A percentile compares a stretch with the other conserved stretches of the same genome.
These are phyloP conservation scores for Hypericum androsaemum DNA, from an alignment of 345 rosid genomes.

Conservation along the genomic window DNA sequence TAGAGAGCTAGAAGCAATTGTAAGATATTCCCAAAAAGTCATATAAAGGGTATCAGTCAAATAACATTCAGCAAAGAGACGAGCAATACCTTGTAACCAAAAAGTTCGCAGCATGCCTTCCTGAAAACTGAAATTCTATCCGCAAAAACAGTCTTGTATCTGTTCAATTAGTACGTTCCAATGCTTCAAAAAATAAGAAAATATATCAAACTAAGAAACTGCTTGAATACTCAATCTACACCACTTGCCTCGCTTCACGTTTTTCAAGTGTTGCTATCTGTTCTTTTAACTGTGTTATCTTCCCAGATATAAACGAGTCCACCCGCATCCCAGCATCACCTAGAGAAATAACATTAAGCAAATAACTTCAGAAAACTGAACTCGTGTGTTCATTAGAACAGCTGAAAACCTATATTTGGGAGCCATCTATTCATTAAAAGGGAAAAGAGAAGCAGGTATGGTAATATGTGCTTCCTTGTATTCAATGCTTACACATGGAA, in stretches of 20 bases:
- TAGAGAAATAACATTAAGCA: conserved; percentile 15
- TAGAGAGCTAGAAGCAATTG: too few relatives aligned
- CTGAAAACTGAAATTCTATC: conserved; percentile 93
- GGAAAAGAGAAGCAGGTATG: too few relatives aligned
- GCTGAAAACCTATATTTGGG: too few relatives aligned
- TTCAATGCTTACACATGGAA: too few relatives aligned
- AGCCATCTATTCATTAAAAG: too few relatives aligned
- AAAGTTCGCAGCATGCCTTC: conserved; percentile 95
- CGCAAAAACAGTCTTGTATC: conserved; percentile 97
- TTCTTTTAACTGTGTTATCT: conserved; percentile 78
- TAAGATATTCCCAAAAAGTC: too few relatives aligned
- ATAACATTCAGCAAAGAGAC: neutral
- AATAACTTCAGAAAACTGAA: conserved; percentile 5
- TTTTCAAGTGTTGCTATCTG: conserved; percentile 92
- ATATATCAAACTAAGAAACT: conserved; percentile 7
- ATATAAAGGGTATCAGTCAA: too few relatives aligned
- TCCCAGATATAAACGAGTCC: conserved; percentile 76
- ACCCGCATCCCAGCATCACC: conserved; percentile 78
- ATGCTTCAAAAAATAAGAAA: conserved; percentile 15
- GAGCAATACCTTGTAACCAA: conserved; percentile 83
- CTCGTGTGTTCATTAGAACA: too few relatives aligned
- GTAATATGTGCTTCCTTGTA: too few relatives aligned
- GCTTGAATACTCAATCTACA: conserved; percentile 5
- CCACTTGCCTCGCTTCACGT: conserved; percentile 79
- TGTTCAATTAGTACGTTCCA: conserved; percentile 25